Conservation (phyloP, 2,329 filamentous ascomycete species). For the Daldinia sp. region DNA sequence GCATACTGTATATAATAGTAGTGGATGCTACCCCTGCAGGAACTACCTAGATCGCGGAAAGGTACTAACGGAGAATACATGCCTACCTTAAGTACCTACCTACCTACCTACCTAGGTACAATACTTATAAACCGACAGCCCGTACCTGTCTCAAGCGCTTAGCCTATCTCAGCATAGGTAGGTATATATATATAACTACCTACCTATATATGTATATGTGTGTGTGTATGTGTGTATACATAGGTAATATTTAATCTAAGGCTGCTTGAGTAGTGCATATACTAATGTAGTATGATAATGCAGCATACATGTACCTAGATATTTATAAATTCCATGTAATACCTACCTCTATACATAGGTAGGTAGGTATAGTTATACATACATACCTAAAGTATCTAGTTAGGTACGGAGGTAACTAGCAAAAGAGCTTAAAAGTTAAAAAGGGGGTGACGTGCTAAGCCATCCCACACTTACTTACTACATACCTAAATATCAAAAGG, state of each 20-base stretch:
- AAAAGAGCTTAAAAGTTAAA: not conserved
- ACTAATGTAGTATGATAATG: not conserved
- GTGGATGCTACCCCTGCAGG: slow-evolving; percentile 1
- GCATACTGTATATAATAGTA: not conserved
- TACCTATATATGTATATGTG: no score
- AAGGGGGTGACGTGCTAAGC: not conserved
- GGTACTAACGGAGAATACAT: not conserved
- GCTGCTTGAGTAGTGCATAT: not conserved
- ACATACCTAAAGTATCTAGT: no score
- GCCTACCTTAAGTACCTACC: not conserved
- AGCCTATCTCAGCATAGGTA: not conserved
- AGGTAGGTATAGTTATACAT: no score
- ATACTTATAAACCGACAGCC: not conserved
- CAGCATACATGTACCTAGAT: not conserved
- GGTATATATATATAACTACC: no score
- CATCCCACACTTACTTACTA: no score
- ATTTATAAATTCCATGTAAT: not conserved
- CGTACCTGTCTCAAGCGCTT: no score
- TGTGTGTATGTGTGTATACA: not conserved
- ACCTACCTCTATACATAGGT: no score
- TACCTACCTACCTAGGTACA: slow-evolving; percentile 1
- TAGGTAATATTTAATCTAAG: not conserved
- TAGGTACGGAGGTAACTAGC: no score
- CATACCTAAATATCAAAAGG: no score
- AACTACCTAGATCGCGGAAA: not conserved